phyloP scores from a whole-genome alignment of 2,329 filamentous ascomycete species.

The Fusarium siculi region DNA sequence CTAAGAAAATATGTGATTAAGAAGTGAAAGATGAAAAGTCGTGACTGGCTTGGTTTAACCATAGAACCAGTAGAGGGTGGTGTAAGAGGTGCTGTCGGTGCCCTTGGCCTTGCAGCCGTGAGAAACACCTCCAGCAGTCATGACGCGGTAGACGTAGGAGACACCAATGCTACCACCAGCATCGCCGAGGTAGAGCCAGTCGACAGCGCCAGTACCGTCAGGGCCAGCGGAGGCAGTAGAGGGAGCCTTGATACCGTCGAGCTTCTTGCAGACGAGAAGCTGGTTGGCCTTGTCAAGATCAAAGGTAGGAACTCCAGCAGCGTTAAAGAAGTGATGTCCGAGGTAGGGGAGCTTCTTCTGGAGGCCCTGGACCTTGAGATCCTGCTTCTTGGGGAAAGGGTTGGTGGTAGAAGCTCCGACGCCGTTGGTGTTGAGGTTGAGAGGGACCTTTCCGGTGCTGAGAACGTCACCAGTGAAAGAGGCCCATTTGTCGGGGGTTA shows the following conservation, averaged over 20 bases:
- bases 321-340: slow-evolving; percentile 76
- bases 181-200: slow-evolving; percentile 63
- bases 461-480: slow-evolving; percentile 55
- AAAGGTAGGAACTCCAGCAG: slow-evolving; percentile 66
- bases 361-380: slow-evolving; percentile 52
- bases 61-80: slow-evolving; percentile 70
- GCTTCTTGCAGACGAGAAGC: slow-evolving; percentile 60
- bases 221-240: slow-evolving; percentile 57
- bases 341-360: slow-evolving; percentile 54
- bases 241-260: slow-evolving; percentile 63
- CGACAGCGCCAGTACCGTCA: slow-evolving; percentile 62
- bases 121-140: slow-evolving; percentile 62
- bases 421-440: slow-evolving; percentile 55
- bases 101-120: slow-evolving; percentile 57
- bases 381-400: slow-evolving; percentile 57
- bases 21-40: slow-evolving; percentile 12
- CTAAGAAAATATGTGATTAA: slow-evolving; percentile 27
- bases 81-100: slow-evolving; percentile 63
- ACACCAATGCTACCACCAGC: slow-evolving; percentile 53
- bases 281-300: slow-evolving; percentile 56
- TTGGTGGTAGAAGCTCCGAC: slow-evolving; percentile 55
- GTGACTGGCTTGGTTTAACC: slow-evolving; percentile 41
- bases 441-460: slow-evolving; percentile 56
- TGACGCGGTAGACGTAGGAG: slow-evolving; percentile 63
- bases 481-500: slow-evolving; percentile 53